A percentile compares a stretch with the other conserved stretches of the same genome.
Conservation (phyloP, 768 basidiomycete genomes). For the Auricularia sp. region DNA sequence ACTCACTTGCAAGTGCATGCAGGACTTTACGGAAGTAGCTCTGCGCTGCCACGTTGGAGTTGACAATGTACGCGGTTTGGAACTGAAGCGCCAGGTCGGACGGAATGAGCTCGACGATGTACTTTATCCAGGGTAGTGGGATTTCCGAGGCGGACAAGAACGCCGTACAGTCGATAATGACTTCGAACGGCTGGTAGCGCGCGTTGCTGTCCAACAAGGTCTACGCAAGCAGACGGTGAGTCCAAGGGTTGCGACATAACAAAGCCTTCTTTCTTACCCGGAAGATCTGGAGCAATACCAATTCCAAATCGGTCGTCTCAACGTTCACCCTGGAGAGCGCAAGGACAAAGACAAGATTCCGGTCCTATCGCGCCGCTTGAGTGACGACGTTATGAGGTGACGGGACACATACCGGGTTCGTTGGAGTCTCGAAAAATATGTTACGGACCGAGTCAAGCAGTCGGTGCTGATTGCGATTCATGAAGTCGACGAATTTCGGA, state of each 20-base stretch:
- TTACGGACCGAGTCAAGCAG: slow-evolving; percentile 52
- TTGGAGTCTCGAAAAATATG: slow-evolving; percentile 51
- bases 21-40: slow-evolving; percentile 69
- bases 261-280: slow-evolving; percentile 33
- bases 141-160: slow-evolving; percentile 69
- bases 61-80: slow-evolving; percentile 53
- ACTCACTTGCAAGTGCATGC: slow-evolving; percentile 50
- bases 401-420: slow-evolving; percentile 31
- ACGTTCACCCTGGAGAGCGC: slow-evolving; percentile 64
- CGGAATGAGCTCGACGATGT: slow-evolving; percentile 66
- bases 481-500: slow-evolving; percentile 55
- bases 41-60: slow-evolving; percentile 60
- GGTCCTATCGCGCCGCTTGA: slow-evolving; percentile 5
- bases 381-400: background rate
- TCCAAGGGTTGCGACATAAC: slow-evolving; percentile 6
- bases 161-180: slow-evolving; percentile 74
- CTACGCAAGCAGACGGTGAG: slow-evolving; percentile 25
- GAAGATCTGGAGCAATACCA: slow-evolving; percentile 69
- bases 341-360: slow-evolving; percentile 39
- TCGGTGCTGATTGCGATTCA: slow-evolving; percentile 52
- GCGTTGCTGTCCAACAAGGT: slow-evolving; percentile 3
- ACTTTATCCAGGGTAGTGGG: slow-evolving; percentile 74
- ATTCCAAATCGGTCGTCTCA: slow-evolving; percentile 68
- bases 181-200: slow-evolving; percentile 37
- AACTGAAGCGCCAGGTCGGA: slow-evolving; percentile 58